Evolutionary conservation across 2,329 filamentous ascomycete species (phyloP).

Genomic region (Aspergillus luchuensis): DNA sequence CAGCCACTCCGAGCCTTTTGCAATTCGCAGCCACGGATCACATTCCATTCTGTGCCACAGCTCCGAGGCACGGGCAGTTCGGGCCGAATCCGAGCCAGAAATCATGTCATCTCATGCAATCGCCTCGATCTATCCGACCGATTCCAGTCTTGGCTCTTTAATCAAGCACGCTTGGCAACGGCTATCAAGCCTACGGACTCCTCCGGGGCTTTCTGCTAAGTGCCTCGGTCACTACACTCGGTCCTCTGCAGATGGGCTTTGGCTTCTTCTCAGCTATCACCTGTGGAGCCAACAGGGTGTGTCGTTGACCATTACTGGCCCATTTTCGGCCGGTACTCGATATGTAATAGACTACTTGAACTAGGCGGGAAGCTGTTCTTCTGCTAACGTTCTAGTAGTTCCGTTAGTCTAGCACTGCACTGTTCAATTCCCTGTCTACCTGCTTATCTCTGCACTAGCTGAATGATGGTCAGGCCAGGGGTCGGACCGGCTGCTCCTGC

Average conservation of each 20-base stretch:
- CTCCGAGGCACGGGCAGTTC: background rate
- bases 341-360: background rate
- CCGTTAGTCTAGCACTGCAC: background rate
- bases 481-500: background rate
- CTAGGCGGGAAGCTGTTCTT: background rate
- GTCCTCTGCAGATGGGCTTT: background rate
- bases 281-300: background rate
- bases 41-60: background rate
- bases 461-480: background rate
- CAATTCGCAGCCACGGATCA: background rate
- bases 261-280: background rate
- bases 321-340: background rate
- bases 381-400: background rate
- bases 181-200: background rate
- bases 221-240: background rate
- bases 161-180: background rate
- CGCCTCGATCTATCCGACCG: background rate
- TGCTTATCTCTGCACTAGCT: background rate
- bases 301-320: background rate
- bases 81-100: background rate
- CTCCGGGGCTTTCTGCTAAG: background rate
- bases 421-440: background rate
- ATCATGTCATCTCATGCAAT: constrained; percentile 3
- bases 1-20: background rate
- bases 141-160: background rate